Percentiles rank a stretch among this genome's conserved stretches.
These are phyloP conservation scores for Chytriomyces confervae DNA, from an alignment of 192 early-diverging fungal species.

Conservation along the genomic window DNA sequence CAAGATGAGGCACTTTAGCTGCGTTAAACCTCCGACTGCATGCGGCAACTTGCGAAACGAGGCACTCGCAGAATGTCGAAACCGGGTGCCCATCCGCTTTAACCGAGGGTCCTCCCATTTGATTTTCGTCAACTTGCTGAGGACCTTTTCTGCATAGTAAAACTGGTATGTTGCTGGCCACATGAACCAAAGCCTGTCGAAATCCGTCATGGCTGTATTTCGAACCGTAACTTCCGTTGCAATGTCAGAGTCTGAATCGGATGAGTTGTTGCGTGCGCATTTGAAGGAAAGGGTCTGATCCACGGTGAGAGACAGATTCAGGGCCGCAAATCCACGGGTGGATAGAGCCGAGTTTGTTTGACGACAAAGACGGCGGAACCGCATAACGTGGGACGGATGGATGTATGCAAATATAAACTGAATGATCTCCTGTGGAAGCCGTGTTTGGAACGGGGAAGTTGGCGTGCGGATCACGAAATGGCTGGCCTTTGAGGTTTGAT, in stretches of 20 bases:
- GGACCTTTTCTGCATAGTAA: too few relatives aligned
- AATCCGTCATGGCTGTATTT: neutral
- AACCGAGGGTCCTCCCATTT: too few relatives aligned
- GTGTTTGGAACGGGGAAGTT: neutral
- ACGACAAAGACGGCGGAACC: neutral
- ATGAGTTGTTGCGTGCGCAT: neutral
- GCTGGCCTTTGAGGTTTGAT: neutral
- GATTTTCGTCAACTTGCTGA: too few relatives aligned
- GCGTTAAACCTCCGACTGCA: too few relatives aligned
- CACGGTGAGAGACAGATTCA: neutral
- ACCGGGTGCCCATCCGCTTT: too few relatives aligned
- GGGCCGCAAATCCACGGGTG: neutral
- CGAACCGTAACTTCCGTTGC: neutral
- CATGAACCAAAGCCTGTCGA: neutral
- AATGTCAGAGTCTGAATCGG: neutral
- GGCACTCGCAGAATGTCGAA: too few relatives aligned
- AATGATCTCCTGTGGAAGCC: neutral
- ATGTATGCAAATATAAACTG: constrained; percentile 1
- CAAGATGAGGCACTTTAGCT: too few relatives aligned
- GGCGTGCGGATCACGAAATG: neutral
- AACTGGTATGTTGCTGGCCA: neutral
- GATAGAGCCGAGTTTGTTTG: neutral
- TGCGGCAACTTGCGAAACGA: too few relatives aligned
- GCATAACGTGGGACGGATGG: constrained; percentile 5
- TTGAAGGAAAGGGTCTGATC: neutral